These are phyloP conservation scores for Sabuloglossum arenarium DNA, from an alignment of 495 filamentous ascomycete genomes.

Conservation along the genomic window DNA sequence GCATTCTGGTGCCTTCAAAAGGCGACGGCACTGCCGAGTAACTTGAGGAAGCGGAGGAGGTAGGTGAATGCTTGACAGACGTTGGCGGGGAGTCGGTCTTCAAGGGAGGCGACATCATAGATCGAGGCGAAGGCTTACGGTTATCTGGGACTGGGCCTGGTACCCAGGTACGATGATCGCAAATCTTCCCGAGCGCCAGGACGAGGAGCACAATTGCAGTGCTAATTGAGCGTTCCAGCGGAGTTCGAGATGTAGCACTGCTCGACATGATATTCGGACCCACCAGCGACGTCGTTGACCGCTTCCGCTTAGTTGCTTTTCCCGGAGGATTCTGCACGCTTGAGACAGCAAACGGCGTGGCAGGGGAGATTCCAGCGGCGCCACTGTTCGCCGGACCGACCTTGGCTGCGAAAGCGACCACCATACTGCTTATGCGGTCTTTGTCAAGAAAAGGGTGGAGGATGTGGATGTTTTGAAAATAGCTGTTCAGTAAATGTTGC, in stretches of 20 bases:
- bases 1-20: conserved; percentile 4
- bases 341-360: conserved; percentile 18
- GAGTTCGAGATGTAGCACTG: conserved; percentile 1
- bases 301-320: conserved; percentile 21
- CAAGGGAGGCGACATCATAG: neutral
- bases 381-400: conserved; percentile 2
- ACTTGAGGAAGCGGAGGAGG: conserved; percentile 11
- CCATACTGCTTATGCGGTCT: conserved; percentile 22
- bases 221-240: conserved; percentile 33
- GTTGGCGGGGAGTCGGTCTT: conserved; percentile 10
- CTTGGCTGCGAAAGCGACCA: conserved; percentile 26
- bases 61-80: conserved; percentile 10
- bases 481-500: conserved; percentile 43
- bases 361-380: neutral
- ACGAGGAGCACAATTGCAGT: conserved; percentile 67
- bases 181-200: conserved; percentile 72
- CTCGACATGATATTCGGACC: neutral
- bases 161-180: conserved; percentile 35
- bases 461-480: conserved; percentile 59
- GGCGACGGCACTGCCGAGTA: conserved; percentile 9
- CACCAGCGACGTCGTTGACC: conserved; percentile 16
- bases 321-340: conserved; percentile 10
- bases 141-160: conserved; percentile 38
- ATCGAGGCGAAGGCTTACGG: neutral
- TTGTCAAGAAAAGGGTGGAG: conserved; percentile 75